Base-by-base conservation (phyloP, 768 basidiomycete species). In the Leccinum arenicola region DNA sequence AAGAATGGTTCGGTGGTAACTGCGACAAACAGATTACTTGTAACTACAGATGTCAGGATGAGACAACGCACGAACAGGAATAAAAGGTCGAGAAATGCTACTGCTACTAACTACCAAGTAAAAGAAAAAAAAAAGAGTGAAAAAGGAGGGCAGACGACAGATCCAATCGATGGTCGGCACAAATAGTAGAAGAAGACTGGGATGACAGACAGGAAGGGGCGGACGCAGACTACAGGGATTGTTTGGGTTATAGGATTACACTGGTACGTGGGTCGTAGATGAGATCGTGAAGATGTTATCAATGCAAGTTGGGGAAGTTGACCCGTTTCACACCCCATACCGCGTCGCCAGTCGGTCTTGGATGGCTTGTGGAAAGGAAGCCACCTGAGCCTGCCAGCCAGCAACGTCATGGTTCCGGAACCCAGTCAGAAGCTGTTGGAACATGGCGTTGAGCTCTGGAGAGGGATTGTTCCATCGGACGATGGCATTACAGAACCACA, bases 401-500 rank as follows among this genome's bases (percentile, higher is more conserved):
- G 84, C 80, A 43, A 88, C 85, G 63, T 93, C 86, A 72, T 95
- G 91, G 66, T 86, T 83, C 78, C 93, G 94, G 83, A 98, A 95
- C 14, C 93, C 94, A 60, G 81, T 83, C 56, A 99, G 77, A 52
- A 99, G 82, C 74, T 89, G 84, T 70, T 87, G 84, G 85, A 99
- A 99, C 93, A 97, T 98, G 51, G 79, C 79, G 71, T 97, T 93
- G 58, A 99, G 82, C 75, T 96, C 93, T 11, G 85, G 80, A 1
- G 95, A 97, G 0, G 97, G 97, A 58, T 85, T 85, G 57, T 87
- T 91, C 97, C 97, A 99, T 61, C 95, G 84, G 54, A 95, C 91
- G 61, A 98, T 91, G 17, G 97, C 93, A 72, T 98, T 98, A 75
- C 96, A 96, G 85, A 99, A 98, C 90, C 91, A 98, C 55, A 96